Percentiles rank a stretch among this genome's conserved stretches.
Evolutionary conservation across 1,284 basidiomycete genomes (phyloP).

Genomic region (Farysia itapuensis): DNA sequence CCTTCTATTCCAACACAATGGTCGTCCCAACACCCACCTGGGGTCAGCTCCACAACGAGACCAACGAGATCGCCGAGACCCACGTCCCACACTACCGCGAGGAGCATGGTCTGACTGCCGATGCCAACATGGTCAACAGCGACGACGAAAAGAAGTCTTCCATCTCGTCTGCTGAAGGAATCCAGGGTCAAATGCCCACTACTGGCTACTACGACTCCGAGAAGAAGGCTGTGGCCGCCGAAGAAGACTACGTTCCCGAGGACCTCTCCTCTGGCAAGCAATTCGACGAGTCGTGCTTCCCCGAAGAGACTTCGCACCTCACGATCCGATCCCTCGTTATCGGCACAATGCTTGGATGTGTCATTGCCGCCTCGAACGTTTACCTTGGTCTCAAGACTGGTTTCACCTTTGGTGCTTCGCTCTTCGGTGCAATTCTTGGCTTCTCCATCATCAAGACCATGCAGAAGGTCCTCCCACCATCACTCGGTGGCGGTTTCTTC

Average conservation of each 20-base stretch:
- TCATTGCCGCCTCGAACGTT: constrained; percentile 70
- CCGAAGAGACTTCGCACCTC: constrained; percentile 29
- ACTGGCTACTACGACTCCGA: constrained; percentile 33
- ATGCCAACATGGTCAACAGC: constrained; percentile 2
- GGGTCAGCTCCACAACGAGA: constrained; percentile 34
- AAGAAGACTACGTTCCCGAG: constrained; percentile 27
- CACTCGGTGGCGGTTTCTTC: constrained; percentile 67
- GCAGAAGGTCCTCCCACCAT: constrained; percentile 64
- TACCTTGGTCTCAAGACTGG: constrained; percentile 73
- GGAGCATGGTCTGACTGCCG: constrained; percentile 14
- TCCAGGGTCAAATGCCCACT: constrained; percentile 16
- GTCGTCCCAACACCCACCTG: constrained; percentile 28
- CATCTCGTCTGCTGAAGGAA: constrained; percentile 20
- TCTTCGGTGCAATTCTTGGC: constrained; percentile 71
- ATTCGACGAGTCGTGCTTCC: constrained; percentile 38
- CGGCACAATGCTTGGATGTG: constrained; percentile 67
- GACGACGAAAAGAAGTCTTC: constrained; percentile 39
- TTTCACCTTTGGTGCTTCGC: constrained; percentile 67
- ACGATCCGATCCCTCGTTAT: constrained; percentile 66
- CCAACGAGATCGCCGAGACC: constrained; percentile 37
- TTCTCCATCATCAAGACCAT: constrained; percentile 70
- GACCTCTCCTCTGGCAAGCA: constrained; percentile 30
- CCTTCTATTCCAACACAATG: too few relatives aligned
- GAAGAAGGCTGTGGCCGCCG: constrained; percentile 24
- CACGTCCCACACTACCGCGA: constrained; percentile 26